Conservation (phyloP, 2,329 filamentous ascomycete species). For the Ophiocordyceps unilateralis region DNA sequence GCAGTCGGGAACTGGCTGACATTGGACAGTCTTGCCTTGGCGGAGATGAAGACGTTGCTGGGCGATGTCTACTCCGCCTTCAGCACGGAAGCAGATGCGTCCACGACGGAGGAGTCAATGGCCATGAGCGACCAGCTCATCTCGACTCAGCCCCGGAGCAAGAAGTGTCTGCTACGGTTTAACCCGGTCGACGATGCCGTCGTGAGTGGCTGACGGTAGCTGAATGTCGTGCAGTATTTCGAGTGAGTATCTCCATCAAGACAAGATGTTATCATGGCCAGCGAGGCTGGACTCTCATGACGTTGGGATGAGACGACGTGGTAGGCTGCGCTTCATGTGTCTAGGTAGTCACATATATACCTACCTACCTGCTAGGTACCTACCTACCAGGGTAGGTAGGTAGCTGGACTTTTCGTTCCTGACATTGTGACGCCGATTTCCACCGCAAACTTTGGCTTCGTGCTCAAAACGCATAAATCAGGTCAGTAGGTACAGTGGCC, state of each 20-base stretch:
- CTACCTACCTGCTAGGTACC: not conserved
- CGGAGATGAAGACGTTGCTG: constrained; percentile 51
- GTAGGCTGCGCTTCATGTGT: no score
- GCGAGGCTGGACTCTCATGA: no score
- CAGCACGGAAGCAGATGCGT: constrained; percentile 33
- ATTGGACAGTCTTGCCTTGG: constrained; percentile 33
- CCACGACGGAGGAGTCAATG: constrained; percentile 41
- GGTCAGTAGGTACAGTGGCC: no score
- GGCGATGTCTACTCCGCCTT: constrained; percentile 44
- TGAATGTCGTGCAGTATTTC: not conserved
- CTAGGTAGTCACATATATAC: no score
- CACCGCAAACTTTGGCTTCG: no score
- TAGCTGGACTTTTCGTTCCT: no score
- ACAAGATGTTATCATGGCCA: no score
- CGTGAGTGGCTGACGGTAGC: not conserved
- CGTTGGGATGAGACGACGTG: no score
- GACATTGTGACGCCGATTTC: no score
- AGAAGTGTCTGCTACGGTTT: constrained; percentile 39
- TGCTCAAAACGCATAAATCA: no score
- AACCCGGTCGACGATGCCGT: constrained; percentile 11
- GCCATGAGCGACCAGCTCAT: constrained; percentile 50
- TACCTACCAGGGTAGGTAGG: not conserved
- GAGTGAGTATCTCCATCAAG: no score
- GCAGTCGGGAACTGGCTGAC: not conserved
- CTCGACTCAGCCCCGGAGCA: constrained; percentile 42